Evolutionary conservation across 1,284 basidiomycete species (phyloP).

Genomic region (Cutaneotrichosporon cavernicola): DNA sequence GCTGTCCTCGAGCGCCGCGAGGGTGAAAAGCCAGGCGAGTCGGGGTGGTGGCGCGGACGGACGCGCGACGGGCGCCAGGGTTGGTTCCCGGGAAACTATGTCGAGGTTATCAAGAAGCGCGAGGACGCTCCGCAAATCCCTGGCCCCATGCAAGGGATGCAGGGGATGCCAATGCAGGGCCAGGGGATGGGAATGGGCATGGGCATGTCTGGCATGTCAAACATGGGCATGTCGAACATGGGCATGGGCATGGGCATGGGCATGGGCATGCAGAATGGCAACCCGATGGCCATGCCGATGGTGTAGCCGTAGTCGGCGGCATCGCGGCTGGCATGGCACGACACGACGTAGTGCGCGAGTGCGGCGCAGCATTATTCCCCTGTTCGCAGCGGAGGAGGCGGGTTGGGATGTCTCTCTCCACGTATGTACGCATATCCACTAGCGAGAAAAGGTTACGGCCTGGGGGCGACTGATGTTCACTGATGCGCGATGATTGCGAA

Average conservation of each 20-base stretch:
- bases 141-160: not conserved
- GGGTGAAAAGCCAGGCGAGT: conserved; percentile 72
- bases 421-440: not conserved
- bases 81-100: conserved; percentile 94
- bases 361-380: not conserved
- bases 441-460: not conserved
- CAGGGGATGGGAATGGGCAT: not conserved
- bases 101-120: conserved; percentile 30
- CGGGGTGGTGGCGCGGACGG: conserved; percentile 94
- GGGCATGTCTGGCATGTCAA: not conserved
- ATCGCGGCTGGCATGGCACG: not conserved
- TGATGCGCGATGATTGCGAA: not conserved
- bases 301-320: not conserved
- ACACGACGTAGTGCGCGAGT: not conserved
- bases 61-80: conserved; percentile 91
- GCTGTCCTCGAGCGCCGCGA: conserved; percentile 85
- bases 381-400: not conserved
- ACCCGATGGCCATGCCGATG: not conserved
- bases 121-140: conserved; percentile 10
- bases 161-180: not conserved
- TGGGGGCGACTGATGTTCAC: not conserved
- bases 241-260: not conserved
- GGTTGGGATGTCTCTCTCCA: not conserved
- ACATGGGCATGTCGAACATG: not conserved
- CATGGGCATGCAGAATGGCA: not conserved